Percentiles rank a stretch among this genome's conserved stretches.
phyloP scores from a whole-genome alignment of 805 yeast genomes.

The Wickerhamomyces strasburgensis region DNA sequence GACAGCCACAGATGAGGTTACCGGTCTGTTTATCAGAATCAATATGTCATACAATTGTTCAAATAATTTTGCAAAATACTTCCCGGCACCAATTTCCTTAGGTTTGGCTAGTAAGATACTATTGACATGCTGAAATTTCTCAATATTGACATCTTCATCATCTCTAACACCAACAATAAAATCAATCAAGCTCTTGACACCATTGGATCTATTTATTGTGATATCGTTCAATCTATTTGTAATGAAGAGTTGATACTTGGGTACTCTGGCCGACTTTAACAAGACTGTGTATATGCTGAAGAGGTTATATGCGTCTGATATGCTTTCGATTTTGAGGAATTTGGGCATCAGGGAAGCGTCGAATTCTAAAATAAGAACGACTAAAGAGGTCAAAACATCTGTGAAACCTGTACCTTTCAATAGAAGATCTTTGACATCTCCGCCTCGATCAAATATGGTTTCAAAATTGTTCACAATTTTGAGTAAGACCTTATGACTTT shows the following conservation, averaged over 20 bases:
- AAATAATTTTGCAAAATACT: constrained; percentile 57
- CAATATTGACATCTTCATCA: constrained; percentile 59
- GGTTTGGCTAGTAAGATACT: constrained; percentile 65
- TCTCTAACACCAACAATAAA: constrained; percentile 74
- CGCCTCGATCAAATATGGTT: constrained; percentile 21
- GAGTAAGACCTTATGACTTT: constrained; percentile 4
- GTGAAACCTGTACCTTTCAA: constrained; percentile 64
- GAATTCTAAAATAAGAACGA: constrained; percentile 39
- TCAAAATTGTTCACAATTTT: constrained; percentile 20
- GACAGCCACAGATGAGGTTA: constrained; percentile 50
- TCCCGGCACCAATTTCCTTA: constrained; percentile 34
- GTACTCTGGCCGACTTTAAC: constrained; percentile 43
- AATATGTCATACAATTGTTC: constrained; percentile 58
- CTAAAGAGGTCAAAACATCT: constrained; percentile 47
- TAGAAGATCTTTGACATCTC: constrained; percentile 39
- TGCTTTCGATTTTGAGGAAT: constrained; percentile 31
- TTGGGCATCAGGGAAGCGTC: constrained; percentile 1
- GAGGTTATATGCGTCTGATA: constrained; percentile 65
- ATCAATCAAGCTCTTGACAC: constrained; percentile 71
- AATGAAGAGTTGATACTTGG: constrained; percentile 42
- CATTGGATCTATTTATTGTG: constrained; percentile 58
- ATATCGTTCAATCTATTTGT: constrained; percentile 46
- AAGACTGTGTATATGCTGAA: constrained; percentile 56
- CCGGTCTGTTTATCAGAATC: constrained; percentile 55
- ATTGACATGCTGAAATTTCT: constrained; percentile 63